Evolutionary conservation across 2,329 filamentous ascomycete species (phyloP).

Genomic region (Emmonsia crescens): DNA sequence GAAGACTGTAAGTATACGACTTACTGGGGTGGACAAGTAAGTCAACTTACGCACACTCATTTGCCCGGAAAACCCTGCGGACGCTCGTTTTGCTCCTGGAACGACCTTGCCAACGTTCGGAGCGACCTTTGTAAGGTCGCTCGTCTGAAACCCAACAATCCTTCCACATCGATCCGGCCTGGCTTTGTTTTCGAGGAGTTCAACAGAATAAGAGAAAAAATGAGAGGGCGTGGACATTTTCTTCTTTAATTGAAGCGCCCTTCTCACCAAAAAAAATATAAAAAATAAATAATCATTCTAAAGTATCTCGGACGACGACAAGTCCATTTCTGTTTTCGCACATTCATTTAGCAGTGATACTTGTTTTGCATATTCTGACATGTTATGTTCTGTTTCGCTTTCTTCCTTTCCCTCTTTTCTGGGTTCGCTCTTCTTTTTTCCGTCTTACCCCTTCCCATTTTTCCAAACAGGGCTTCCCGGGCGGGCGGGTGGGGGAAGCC

Average conservation of each 20-base stretch:
- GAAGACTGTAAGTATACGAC: slow-evolving; percentile 13
- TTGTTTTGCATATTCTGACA: slow-evolving; percentile 2
- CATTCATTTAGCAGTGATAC: slow-evolving; percentile 7
- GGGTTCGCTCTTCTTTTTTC: neutral
- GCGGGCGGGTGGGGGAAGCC: neutral
- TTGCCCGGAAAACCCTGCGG: slow-evolving; percentile 2
- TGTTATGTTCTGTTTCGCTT: slow-evolving; percentile 4
- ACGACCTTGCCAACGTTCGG: slow-evolving; percentile 8
- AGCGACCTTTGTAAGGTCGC: neutral
- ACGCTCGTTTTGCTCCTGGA: slow-evolving; percentile 11
- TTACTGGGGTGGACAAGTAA: slow-evolving; percentile 12
- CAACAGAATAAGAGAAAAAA: slow-evolving; percentile 10
- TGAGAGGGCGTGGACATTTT: slow-evolving; percentile 5
- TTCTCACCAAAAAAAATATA: slow-evolving; percentile 11
- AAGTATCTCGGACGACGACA: slow-evolving; percentile 17
- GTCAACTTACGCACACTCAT: slow-evolving; percentile 8
- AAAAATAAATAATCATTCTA: slow-evolving; percentile 15
- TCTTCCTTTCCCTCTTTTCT: neutral
- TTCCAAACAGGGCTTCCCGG: neutral
- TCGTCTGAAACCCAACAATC: neutral
- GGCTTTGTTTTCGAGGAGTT: slow-evolving; percentile 8
- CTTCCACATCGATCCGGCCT: neutral
- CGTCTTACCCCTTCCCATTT: neutral
- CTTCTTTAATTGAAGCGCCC: slow-evolving; percentile 4
- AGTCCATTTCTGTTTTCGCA: slow-evolving; percentile 13